Base-by-base conservation (phyloP, 1,284 basidiomycete species). In the Sporisorium reilianum region DNA sequence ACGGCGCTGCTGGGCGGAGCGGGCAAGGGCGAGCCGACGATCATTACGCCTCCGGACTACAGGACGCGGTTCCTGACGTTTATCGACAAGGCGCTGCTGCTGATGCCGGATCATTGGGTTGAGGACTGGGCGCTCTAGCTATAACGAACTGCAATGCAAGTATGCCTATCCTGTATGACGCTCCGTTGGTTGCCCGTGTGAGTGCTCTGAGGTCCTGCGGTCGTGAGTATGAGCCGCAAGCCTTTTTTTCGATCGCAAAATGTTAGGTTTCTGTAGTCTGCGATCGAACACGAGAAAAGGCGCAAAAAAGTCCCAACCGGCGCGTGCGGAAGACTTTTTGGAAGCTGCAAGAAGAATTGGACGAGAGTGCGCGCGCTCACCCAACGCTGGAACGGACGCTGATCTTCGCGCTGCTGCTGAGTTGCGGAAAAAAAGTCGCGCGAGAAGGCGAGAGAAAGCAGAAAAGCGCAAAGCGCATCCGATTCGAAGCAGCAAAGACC, bases 1-100 rank as follows among this genome's bases (percentile, higher is more conserved):
- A 91, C 93, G 2, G 89, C 92, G 0, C 93, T 95, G 85, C 87
- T 97, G 20, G 93, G 93, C 58, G 88, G 88, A 55, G 90, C 65
- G n/a, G 79, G 80, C 22, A 79, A 79, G 51, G 81, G 80, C 50
- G 79, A 79, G 54, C 82, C 82, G 25, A 84, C 82, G 26, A 78
- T 83, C 61, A 83, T 84, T 36, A 81, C 80, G 26, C 83, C 83
- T 40, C 74, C 74, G 38, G 81, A 83, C 61, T 85, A 85, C 65
- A 73, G 81, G 34, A 76, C 64, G 41, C 72, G 83, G 22, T 85
- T 85, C 71, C 53, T 83, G 49, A 71, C 77, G n/a, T 85, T 84
- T 59, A 71, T 85, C 28, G 82, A 83, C 48, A 67, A 69, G 36
- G 64, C 69, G 42, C 63, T 82, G 50, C 56, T 84, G 49, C 51